Evolutionary conservation across 2,329 filamentous ascomycete genomes (phyloP).

Genomic region (Trichoderma citrinoviride): DNA sequence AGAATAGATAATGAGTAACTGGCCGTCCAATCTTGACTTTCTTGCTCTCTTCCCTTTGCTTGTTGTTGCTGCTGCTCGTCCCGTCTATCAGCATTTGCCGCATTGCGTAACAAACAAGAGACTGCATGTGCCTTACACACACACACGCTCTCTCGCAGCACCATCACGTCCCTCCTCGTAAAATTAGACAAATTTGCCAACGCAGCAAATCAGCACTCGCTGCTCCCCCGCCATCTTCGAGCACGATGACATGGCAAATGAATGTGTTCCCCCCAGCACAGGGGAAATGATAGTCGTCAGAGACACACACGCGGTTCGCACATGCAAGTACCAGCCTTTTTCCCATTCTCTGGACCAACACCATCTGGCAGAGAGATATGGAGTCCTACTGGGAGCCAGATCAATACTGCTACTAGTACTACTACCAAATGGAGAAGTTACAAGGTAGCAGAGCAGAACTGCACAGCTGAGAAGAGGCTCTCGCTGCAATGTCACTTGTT

Average conservation of each 20-base stretch:
- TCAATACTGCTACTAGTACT: too few species aligned
- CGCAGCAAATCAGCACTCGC: slow-evolving; percentile 7
- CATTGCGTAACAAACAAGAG: not conserved
- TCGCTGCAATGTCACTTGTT: not conserved
- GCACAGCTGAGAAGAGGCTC: not conserved
- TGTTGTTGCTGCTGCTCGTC: not conserved
- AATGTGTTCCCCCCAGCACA: not conserved
- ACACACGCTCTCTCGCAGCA: too few species aligned
- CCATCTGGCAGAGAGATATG: not conserved
- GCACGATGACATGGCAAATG: slow-evolving; percentile 6
- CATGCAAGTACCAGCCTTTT: not conserved
- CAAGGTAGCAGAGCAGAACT: not conserved
- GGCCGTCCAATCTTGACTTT: not conserved
- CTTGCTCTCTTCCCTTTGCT: not conserved
- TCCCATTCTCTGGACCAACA: not conserved
- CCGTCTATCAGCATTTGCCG: too few species aligned
- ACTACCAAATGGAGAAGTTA: not conserved
- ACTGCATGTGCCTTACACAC: not conserved
- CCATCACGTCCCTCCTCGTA: not conserved
- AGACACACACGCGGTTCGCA: slow-evolving; percentile 12
- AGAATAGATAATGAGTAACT: too few species aligned
- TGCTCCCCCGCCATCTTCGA: not conserved
- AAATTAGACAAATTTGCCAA: slow-evolving; percentile 17
- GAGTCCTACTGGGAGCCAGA: not conserved
- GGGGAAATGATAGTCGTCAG: not conserved